Conservation (phyloP, 495 filamentous ascomycete genomes). For the Trichoderma gamsii region DNA sequence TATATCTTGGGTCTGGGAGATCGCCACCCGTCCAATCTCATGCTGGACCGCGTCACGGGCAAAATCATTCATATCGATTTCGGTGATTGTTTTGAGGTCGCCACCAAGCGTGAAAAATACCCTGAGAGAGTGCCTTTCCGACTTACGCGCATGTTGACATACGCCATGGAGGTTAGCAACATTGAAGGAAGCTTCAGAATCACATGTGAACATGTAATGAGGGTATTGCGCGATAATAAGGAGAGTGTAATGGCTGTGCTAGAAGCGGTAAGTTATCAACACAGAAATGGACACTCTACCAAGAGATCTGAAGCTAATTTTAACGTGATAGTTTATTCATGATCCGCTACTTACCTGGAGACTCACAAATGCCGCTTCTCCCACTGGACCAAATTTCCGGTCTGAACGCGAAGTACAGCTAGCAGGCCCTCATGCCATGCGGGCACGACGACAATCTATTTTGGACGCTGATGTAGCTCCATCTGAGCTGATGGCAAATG, state of each 20-base stretch:
- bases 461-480: slow-evolving; percentile 56
- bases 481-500: slow-evolving; percentile 41
- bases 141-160: slow-evolving; percentile 95
- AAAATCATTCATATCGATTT: slow-evolving; percentile 98
- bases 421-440: slow-evolving; percentile 34
- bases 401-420: slow-evolving; percentile 60
- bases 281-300: neutral
- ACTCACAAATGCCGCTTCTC: slow-evolving; percentile 78
- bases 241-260: slow-evolving; percentile 97
- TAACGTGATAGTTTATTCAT: slow-evolving; percentile 72
- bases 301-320: neutral
- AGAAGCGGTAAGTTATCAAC: slow-evolving; percentile 70
- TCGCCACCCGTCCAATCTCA: slow-evolving; percentile 92
- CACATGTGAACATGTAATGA: slow-evolving; percentile 97
- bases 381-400: slow-evolving; percentile 67
- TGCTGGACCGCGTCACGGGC: slow-evolving; percentile 91
- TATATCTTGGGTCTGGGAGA: slow-evolving; percentile 97
- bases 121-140: slow-evolving; percentile 96
- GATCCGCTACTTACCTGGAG: slow-evolving; percentile 97
- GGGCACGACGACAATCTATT: slow-evolving; percentile 60
- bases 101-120: slow-evolving; percentile 99
- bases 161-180: slow-evolving; percentile 99
- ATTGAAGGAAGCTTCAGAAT: slow-evolving; percentile 97
- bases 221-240: slow-evolving; percentile 91
- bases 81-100: slow-evolving; percentile 98